Evolutionary conservation across 495 filamentous ascomycete species (phyloP).

Genomic region (Trichoderma parareesei): DNA sequence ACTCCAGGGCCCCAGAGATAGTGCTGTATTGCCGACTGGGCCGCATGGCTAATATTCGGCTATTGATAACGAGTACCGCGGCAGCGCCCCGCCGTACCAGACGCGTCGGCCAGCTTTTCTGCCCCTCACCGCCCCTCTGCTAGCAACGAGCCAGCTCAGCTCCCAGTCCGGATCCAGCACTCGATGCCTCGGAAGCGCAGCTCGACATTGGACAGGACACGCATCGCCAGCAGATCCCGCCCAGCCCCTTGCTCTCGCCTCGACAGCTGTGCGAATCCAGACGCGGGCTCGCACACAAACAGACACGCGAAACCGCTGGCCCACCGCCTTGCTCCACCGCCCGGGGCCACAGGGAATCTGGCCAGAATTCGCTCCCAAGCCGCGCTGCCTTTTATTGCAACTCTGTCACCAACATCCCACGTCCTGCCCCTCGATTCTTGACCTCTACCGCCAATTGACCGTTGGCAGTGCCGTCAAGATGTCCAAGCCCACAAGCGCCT

Average conservation of each 20-base stretch:
- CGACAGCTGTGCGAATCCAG: too few species aligned
- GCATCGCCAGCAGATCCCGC: too few species aligned
- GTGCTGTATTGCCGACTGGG: too few species aligned
- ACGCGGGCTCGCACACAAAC: too few species aligned
- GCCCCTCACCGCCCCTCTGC: slow-evolving; percentile 8
- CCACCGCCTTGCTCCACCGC: neutral
- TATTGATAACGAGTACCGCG: neutral
- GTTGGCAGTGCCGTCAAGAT: slow-evolving; percentile 3
- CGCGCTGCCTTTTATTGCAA: neutral
- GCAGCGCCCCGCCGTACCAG: neutral
- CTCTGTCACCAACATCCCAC: slow-evolving; percentile 4
- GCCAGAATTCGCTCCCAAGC: neutral
- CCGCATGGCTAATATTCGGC: slow-evolving; percentile 5
- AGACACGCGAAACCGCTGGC: neutral
- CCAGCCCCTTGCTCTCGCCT: too few species aligned
- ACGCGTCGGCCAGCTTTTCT: neutral
- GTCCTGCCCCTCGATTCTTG: neutral
- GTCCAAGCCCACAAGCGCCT: slow-evolving; percentile 2
- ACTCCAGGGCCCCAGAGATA: too few species aligned
- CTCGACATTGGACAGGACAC: too few species aligned
- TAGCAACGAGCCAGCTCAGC: neutral
- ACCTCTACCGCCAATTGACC: slow-evolving; percentile 6
- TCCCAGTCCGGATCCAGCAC: too few species aligned
- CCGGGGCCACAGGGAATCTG: slow-evolving; percentile 1
- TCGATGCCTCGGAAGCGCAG: too few species aligned